These are phyloP conservation scores for Amylocarpus encephaloides DNA, from an alignment of 2,329 filamentous ascomycete species.

Conservation along the genomic window DNA sequence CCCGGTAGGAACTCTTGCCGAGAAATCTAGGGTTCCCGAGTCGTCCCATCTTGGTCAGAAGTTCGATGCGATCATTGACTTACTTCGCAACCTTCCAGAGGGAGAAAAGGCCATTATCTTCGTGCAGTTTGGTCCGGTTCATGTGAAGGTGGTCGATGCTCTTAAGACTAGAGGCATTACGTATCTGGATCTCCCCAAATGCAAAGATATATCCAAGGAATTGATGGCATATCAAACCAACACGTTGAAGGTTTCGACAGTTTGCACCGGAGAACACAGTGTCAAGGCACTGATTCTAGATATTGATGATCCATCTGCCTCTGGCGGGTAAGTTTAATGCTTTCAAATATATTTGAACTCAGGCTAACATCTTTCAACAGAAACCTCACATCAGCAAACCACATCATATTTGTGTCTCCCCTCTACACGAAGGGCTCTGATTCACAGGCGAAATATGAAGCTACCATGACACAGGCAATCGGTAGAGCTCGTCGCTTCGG, in stretches of 20 bases:
- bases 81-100: conserved; percentile 35
- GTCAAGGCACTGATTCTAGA: conserved; percentile 48
- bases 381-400: conserved; percentile 58
- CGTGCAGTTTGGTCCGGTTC: conserved; percentile 43
- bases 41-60: conserved; percentile 39
- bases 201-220: conserved; percentile 28
- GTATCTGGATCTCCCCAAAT: conserved; percentile 33
- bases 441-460: conserved; percentile 47
- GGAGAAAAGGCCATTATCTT: conserved; percentile 50
- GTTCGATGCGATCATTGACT: conserved; percentile 38
- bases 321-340: conserved; percentile 47
- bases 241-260: conserved; percentile 31
- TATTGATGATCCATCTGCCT: conserved; percentile 48
- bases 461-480: conserved; percentile 56
- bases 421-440: conserved; percentile 36
- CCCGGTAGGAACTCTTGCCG: not conserved
- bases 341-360: not conserved
- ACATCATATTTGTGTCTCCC: conserved; percentile 57
- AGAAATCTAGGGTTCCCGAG: not conserved
- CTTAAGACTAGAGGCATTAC: conserved; percentile 30
- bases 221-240: conserved; percentile 38
- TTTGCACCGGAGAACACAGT: not conserved
- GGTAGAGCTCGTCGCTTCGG: conserved; percentile 53
- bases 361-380: conserved; percentile 30
- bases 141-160: conserved; percentile 33